Base-by-base conservation (phyloP, 352 stramenopile genomes). In the Globisporangium emineosum region DNA sequence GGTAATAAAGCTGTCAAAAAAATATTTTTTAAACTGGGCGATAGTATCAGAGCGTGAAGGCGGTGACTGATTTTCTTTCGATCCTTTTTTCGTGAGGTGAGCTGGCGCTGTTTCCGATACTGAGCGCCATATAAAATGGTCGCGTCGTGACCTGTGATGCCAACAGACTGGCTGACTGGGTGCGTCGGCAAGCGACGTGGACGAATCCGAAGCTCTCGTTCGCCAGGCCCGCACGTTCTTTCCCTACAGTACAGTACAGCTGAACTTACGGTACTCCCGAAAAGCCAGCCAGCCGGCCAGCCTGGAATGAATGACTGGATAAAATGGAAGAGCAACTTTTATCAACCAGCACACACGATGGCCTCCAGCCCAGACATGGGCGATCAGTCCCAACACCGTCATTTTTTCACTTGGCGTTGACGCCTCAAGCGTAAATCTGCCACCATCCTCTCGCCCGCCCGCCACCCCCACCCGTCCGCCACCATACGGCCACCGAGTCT, bases 121-220 rank as follows among this genome's bases (percentile, higher is more conserved):
- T 61, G 55, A 51, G 55, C 40, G 21, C 40, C 33, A 61, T 52
- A 61, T 42, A 51, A 35, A 37, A 8, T 61, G 33, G 57, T 17
- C 42, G 19, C 35, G 57, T 35, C 23, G 21, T 32, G 29, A 5
- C 29, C 5, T n/a, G 37, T 21, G 37, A 45, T 45, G 37, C 37
- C n/a, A 17, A 17, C 40, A 32, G 29, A 32, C 29, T 47, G 40
- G 40, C 40, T 33, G 40, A 37, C 37, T 5, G 27, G 21, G 25
- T 49, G 35, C 42, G 27, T 63, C 37, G 15, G n/a, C 21, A 8
- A 15, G 57, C 42, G 57, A 63, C 57, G 57, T 63, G 57, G 57
- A 62, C 57, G 42, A 63, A 63, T 62, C 29, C 30, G 27, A 47
- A 10, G 25, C 37, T 15, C 37, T 62, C 57, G 35, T 61, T 61